phyloP scores from a whole-genome alignment of 1,139 yeast species.

The Scheffersomyces cryptocercus region DNA sequence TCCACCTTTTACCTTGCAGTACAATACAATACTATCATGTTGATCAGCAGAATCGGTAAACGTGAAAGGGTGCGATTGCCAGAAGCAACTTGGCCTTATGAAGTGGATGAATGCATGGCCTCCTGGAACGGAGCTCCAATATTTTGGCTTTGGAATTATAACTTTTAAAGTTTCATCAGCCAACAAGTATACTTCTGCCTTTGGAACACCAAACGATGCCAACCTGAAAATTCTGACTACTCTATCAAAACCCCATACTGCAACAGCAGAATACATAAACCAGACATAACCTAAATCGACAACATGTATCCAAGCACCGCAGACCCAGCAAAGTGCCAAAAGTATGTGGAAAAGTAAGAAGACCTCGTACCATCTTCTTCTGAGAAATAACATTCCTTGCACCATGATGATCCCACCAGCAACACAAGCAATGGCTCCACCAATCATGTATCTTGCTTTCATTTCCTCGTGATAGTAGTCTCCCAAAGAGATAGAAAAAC shows the following conservation, averaged over 20 bases:
- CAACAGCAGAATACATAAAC: constrained; percentile 16
- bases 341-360: constrained; percentile 18
- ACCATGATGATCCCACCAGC: constrained; percentile 27
- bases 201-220: constrained; percentile 17
- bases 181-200: constrained; percentile 13
- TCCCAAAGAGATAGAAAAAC: constrained; percentile 24
- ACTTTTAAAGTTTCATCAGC: constrained; percentile 19
- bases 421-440: constrained; percentile 33
- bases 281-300: constrained; percentile 15
- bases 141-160: constrained; percentile 14
- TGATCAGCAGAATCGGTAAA: constrained; percentile 26
- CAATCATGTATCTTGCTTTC: constrained; percentile 20
- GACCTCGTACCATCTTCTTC: constrained; percentile 18
- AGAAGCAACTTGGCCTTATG: constrained; percentile 28
- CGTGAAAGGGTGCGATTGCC: constrained; percentile 50
- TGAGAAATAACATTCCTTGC: constrained; percentile 17
- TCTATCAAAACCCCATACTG: constrained; percentile 21
- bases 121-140: constrained; percentile 21
- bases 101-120: constrained; percentile 22
- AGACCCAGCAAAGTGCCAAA: constrained; percentile 16
- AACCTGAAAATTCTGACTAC: constrained; percentile 14
- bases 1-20: constrained; percentile 40
- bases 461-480: constrained; percentile 8
- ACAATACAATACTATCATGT: constrained; percentile 25
- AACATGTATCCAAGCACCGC: constrained; percentile 18